Percentiles rank a stretch among this genome's conserved stretches.
Evolutionary conservation across 2,329 filamentous ascomycete genomes (phyloP).

Genomic region (Botrytis sinoallii): DNA sequence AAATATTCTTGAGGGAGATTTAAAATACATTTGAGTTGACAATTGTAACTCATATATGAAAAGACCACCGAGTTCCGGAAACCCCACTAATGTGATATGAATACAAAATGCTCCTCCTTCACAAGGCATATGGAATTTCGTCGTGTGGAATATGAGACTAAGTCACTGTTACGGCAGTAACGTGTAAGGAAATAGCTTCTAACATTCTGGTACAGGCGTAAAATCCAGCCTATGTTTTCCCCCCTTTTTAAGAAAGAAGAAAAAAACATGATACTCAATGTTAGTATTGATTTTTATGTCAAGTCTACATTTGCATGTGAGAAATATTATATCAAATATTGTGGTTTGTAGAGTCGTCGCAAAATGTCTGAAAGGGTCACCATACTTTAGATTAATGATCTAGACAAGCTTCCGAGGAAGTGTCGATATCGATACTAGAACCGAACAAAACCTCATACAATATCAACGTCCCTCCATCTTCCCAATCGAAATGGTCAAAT

Average conservation of each 20-base stretch:
- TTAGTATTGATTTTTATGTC: no score
- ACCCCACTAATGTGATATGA: background rate
- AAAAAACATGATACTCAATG: no score
- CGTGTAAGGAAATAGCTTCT: background rate
- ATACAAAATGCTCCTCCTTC: background rate
- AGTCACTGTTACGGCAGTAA: background rate
- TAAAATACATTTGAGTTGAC: background rate
- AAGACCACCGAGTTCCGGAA: background rate
- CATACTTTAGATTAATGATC: constrained; percentile 1
- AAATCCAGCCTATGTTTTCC: background rate
- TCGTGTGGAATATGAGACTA: no score
- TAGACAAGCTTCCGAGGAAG: constrained; percentile 4
- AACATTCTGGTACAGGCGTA: background rate
- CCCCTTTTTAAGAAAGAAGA: no score
- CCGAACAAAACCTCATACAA: background rate
- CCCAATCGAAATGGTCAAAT: background rate
- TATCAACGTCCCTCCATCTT: background rate
- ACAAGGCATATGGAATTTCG: no score
- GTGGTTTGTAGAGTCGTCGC: background rate
- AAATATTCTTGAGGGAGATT: no score
- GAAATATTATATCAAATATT: background rate
- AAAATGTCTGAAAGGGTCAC: no score
- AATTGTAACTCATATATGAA: background rate
- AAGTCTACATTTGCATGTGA: background rate
- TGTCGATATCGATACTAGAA: background rate